phyloP scores from a whole-genome alignment of 139 green algal species.

The Chlamydomonas schloesseri region DNA sequence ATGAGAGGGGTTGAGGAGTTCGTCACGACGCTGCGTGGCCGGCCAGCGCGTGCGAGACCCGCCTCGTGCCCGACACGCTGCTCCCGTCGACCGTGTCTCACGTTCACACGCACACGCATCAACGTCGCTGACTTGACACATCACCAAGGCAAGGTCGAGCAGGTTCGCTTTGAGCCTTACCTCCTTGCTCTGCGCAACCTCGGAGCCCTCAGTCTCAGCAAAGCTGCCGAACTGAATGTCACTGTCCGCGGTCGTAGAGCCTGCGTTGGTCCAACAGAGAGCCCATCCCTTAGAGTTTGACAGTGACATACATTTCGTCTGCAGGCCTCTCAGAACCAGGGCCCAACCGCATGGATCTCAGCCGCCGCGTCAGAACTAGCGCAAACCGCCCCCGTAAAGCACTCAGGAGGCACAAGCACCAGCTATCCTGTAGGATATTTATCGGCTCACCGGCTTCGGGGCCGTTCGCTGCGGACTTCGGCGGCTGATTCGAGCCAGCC shows the following conservation, averaged over 20 bases:
- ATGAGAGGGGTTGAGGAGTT: no score
- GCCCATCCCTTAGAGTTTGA: not conserved
- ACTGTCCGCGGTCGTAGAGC: not conserved
- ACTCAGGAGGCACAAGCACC: not conserved
- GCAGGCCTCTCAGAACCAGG: no score
- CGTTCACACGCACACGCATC: not conserved
- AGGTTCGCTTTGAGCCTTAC: no score
- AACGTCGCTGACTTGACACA: no score
- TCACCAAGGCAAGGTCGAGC: no score
- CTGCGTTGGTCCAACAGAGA: no score
- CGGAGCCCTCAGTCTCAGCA: conserved; percentile 4
- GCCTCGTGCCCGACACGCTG: no score
- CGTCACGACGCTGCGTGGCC: no score
- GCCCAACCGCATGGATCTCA: not conserved
- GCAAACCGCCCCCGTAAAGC: not conserved
- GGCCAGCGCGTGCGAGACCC: no score
- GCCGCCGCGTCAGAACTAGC: not conserved
- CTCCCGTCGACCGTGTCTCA: not conserved
- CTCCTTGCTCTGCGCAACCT: conserved; percentile 31
- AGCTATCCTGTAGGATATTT: not conserved
- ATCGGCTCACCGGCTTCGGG: not conserved
- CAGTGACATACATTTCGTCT: not conserved
- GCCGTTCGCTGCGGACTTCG: not conserved
- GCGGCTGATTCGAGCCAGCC: conserved; percentile 12
- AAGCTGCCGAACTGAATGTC: conserved; percentile 47